A percentile compares a stretch with the other conserved stretches of the same genome.
These are phyloP conservation scores for Ettlia oleoabundans DNA, from an alignment of 139 green algal genomes.

Conservation along the genomic window DNA sequence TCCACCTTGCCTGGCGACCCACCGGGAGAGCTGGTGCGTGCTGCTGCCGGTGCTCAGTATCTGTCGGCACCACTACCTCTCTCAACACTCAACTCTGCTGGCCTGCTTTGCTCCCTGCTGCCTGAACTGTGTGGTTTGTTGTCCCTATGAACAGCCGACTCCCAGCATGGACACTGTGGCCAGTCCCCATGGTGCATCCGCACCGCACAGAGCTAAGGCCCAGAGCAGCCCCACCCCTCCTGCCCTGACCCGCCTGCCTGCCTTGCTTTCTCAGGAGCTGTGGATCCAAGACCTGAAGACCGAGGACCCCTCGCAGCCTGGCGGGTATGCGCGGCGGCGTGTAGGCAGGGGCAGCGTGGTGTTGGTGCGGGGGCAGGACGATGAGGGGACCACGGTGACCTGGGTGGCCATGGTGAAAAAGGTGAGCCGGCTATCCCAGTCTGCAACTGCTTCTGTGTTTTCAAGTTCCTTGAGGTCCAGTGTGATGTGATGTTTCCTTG, in stretches of 20 bases:
- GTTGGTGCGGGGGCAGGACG: constrained; percentile 16
- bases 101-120: too few species aligned
- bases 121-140: too few species aligned
- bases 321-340: neutral
- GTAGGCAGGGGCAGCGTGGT: constrained; percentile 1
- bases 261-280: neutral
- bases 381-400: neutral
- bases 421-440: neutral
- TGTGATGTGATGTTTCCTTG: too few species aligned
- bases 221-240: neutral
- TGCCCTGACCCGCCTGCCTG: neutral
- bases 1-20: too few species aligned
- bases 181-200: neutral
- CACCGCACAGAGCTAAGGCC: neutral
- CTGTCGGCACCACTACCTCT: too few species aligned
- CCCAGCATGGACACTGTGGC: too few species aligned
- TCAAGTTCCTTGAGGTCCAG: too few species aligned
- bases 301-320: neutral
- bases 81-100: too few species aligned
- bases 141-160: too few species aligned
- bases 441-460: too few species aligned
- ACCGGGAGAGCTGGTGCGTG: too few species aligned
- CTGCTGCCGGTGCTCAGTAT: too few species aligned
- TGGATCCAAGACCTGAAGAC: constrained; percentile 27
- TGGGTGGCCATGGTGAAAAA: constrained; percentile 16